Evolutionary conservation across 768 basidiomycete species (phyloP).

Genomic region (Leccinum boreale): DNA sequence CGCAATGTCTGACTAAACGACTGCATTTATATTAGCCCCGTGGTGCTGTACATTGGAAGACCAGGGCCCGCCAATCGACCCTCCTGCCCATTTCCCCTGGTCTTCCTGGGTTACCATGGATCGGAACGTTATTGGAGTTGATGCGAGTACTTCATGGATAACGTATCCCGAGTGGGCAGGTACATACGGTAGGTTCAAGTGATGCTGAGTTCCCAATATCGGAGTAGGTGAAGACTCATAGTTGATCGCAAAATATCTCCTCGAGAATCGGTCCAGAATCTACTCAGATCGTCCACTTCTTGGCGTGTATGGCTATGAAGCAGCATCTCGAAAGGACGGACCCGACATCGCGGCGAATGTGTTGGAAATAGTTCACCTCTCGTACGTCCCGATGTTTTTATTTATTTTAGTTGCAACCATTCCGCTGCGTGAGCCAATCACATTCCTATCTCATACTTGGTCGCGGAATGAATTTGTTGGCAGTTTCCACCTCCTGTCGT

Average conservation of each 20-base stretch:
- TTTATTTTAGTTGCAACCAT: neutral
- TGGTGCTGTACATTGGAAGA: neutral
- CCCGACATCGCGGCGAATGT: neutral
- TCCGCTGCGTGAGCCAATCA: neutral
- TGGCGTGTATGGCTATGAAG: neutral
- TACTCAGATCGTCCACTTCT: neutral
- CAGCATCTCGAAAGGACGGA: neutral
- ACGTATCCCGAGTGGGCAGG: neutral
- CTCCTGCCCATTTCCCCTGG: neutral
- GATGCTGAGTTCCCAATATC: neutral
- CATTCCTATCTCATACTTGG: neutral
- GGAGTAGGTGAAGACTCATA: slow-evolving; percentile 2
- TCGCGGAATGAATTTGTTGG: too few relatives aligned
- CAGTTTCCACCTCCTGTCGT: slow-evolving; percentile 5
- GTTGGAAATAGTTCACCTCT: neutral
- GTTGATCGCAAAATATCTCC: neutral
- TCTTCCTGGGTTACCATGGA: neutral
- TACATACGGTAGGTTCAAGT: slow-evolving; percentile 3
- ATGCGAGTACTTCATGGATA: neutral
- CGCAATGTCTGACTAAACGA: neutral
- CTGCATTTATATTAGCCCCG: neutral
- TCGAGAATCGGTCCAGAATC: neutral
- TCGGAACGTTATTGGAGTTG: neutral
- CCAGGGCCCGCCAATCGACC: neutral
- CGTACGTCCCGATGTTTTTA: neutral